phyloP scores from a whole-genome alignment of 768 basidiomycete genomes.

The Naganishia vishniacii region DNA sequence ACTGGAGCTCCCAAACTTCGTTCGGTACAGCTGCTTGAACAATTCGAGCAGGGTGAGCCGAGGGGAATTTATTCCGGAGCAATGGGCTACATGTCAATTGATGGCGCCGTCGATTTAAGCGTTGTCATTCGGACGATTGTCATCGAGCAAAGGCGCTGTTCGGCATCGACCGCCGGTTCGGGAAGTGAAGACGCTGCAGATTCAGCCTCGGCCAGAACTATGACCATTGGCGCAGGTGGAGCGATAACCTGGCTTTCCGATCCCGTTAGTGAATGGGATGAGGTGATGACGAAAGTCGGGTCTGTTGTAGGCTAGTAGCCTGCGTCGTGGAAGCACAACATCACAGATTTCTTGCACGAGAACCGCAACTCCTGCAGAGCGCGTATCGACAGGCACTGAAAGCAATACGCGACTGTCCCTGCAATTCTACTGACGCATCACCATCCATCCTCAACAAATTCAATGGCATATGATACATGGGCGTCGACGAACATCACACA shows the following conservation, averaged over 20 bases:
- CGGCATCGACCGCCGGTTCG: neutral
- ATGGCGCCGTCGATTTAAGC: constrained; percentile 85
- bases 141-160: constrained; percentile 29
- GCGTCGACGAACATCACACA: neutral
- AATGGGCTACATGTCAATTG: constrained; percentile 84
- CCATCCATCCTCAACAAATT: too few relatives aligned
- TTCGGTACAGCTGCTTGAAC: constrained; percentile 79
- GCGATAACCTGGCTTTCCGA: constrained; percentile 91
- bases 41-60: constrained; percentile 59
- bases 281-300: constrained; percentile 75
- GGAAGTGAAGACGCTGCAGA: neutral
- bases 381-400: too few relatives aligned
- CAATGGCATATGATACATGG: neutral
- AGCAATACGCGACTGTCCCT: too few relatives aligned
- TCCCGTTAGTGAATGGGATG: constrained; percentile 83
- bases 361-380: too few relatives aligned
- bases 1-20: constrained; percentile 95
- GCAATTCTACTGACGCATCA: too few relatives aligned
- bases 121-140: constrained; percentile 91
- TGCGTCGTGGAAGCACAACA: too few relatives aligned
- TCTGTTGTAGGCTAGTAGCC: constrained; percentile 41
- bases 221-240: constrained; percentile 77
- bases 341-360: too few relatives aligned
- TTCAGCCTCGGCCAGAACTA: constrained; percentile 33
- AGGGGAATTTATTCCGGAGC: constrained; percentile 78